Conservation (phyloP, 352 stramenopile species). For the Thalassiosira mediterranea region DNA sequence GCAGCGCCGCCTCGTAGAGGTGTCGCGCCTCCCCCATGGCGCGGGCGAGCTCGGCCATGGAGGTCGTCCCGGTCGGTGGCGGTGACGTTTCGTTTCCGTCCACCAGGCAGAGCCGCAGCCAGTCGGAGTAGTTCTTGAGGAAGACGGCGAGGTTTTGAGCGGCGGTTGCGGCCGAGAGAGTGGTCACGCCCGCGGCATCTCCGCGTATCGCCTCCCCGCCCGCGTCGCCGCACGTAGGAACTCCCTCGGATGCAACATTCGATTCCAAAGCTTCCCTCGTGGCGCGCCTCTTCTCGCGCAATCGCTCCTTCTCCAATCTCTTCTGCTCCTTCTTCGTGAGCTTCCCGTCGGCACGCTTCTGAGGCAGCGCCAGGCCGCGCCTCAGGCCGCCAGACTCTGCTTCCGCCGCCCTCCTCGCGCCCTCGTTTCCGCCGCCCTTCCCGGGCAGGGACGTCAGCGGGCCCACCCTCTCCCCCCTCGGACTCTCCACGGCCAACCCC, state of each 20-base stretch:
- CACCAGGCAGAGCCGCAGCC: conserved; percentile 31
- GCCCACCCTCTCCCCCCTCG: conserved; percentile 52
- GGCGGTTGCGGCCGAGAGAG: conserved; percentile 69
- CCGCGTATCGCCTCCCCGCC: conserved; percentile 23
- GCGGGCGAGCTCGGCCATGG: conserved; percentile 1
- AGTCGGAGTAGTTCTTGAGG: conserved; percentile 75
- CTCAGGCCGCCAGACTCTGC: neutral
- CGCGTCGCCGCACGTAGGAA: neutral
- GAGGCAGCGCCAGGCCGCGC: conserved; percentile 14
- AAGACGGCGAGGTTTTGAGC: conserved; percentile 84
- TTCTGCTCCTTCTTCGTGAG: conserved; percentile 48
- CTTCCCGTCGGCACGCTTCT: conserved; percentile 28
- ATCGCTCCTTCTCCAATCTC: conserved; percentile 29
- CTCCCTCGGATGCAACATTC: too few relatives aligned
- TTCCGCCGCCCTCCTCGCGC: too few relatives aligned
- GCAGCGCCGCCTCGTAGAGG: conserved; percentile 69
- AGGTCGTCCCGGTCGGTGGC: neutral
- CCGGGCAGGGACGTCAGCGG: conserved; percentile 21
- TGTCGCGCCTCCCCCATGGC: conserved; percentile 58
- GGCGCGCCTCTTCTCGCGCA: conserved; percentile 36
- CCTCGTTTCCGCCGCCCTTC: neutral
- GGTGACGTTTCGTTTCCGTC: conserved; percentile 16
- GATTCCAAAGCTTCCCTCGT: conserved; percentile 15
- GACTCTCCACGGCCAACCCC: conserved; percentile 65
- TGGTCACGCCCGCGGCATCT: conserved; percentile 49